Conservation (phyloP, 495 filamentous ascomycete genomes). For the Thermochaetoides thermophila region DNA sequence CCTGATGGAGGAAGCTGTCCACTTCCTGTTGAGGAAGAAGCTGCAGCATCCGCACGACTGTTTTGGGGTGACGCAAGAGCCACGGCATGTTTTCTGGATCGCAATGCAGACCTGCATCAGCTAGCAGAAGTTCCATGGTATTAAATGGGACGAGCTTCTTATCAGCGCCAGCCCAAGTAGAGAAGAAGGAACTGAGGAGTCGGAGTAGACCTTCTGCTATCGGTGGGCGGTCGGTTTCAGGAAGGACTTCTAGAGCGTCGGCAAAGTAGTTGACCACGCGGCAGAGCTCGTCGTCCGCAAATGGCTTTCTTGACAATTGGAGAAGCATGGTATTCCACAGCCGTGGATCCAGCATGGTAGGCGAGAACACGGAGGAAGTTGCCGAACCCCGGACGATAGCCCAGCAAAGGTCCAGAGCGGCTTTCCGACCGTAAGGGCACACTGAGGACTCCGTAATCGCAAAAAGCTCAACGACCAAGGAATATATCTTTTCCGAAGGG, state of each 20-base stretch:
- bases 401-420: constrained; percentile 5
- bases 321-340: constrained; percentile 11
- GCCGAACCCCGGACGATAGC: constrained; percentile 9
- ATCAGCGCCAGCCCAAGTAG: constrained; percentile 4
- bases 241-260: constrained; percentile 4
- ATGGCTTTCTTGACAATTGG: constrained; percentile 6
- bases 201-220: constrained; percentile 5
- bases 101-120: no score
- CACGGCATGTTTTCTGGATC: no score
- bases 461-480: constrained; percentile 5
- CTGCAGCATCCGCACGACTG: constrained; percentile 4
- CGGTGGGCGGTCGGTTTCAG: neutral
- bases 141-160: neutral
- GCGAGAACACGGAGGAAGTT: constrained; percentile 8
- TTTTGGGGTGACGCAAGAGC: constrained; percentile 2
- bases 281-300: constrained; percentile 7
- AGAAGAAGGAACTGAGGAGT: constrained; percentile 7
- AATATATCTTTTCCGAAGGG: neutral
- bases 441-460: constrained; percentile 6
- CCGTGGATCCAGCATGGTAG: neutral
- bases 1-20: constrained; percentile 6
- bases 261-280: constrained; percentile 9
- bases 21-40: constrained; percentile 2
- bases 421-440: no score
- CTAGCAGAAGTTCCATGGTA: constrained; percentile 2